These are phyloP conservation scores for Mucor racemosus DNA, from an alignment of 371 early-diverging fungal species.

Conservation along the genomic window DNA sequence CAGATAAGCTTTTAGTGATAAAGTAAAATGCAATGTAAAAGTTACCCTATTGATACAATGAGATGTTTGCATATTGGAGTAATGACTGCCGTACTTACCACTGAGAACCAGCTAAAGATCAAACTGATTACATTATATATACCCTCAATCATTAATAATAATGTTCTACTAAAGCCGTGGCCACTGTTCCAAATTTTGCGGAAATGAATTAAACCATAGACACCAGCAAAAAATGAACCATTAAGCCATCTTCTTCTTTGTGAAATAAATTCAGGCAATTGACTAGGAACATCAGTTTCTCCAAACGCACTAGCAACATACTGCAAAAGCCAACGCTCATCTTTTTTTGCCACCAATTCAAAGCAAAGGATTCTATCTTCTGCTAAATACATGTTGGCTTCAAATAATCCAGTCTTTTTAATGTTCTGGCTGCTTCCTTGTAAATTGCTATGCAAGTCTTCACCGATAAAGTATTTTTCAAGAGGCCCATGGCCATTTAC, in stretches of 20 bases:
- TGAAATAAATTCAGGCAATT: constrained; percentile 81
- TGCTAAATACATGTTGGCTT: constrained; percentile 80
- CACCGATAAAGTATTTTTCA: constrained; percentile 80
- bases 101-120: constrained; percentile 80
- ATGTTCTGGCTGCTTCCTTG: constrained; percentile 45
- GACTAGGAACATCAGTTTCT: constrained; percentile 86
- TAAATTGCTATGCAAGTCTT: constrained; percentile 47
- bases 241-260: constrained; percentile 92
- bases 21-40: constrained; percentile 83
- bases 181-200: constrained; percentile 65
- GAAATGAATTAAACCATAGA: constrained; percentile 63
- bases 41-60: constrained; percentile 60
- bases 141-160: constrained; percentile 70
- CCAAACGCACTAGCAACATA: constrained; percentile 73
- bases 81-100: constrained; percentile 53
- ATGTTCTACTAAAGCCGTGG: constrained; percentile 65
- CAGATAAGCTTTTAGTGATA: constrained; percentile 57
- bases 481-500: constrained; percentile 64
- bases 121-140: constrained; percentile 74
- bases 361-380: constrained; percentile 90
- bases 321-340: constrained; percentile 70
- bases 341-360: constrained; percentile 79
- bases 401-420: constrained; percentile 54
- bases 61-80: constrained; percentile 35
- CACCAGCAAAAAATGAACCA: constrained; percentile 79